Conservation (phyloP, 805 yeast genomes). For the Candida takata region DNA sequence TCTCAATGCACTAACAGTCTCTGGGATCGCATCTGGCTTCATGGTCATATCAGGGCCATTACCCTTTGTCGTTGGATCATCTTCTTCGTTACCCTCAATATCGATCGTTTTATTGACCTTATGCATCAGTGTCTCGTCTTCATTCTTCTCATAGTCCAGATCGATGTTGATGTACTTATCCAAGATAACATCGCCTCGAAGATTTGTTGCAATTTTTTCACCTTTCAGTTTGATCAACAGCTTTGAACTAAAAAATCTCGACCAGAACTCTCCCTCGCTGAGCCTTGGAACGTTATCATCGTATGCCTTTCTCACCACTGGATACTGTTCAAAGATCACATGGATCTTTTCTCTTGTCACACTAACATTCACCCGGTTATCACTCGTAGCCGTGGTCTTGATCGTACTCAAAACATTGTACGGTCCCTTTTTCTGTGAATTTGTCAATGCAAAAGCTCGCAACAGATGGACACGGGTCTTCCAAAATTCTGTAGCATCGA, state of each 20-base stretch:
- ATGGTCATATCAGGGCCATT: constrained; percentile 86
- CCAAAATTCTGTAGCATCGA: constrained; percentile 86
- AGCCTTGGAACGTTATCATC: constrained; percentile 86
- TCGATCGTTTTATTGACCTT: constrained; percentile 69
- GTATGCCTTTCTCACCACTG: constrained; percentile 83
- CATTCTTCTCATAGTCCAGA: constrained; percentile 45
- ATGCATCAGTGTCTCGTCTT: constrained; percentile 34
- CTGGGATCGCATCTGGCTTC: constrained; percentile 54
- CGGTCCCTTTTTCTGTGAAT: constrained; percentile 83
- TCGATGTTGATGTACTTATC: constrained; percentile 77
- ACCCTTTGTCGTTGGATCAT: constrained; percentile 61
- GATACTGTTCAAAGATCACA: constrained; percentile 88
- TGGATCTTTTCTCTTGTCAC: constrained; percentile 86
- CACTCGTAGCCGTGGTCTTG: constrained; percentile 87
- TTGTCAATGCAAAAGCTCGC: constrained; percentile 79
- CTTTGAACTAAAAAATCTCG: constrained; percentile 86
- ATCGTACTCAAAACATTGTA: constrained; percentile 91
- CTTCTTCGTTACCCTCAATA: constrained; percentile 72
- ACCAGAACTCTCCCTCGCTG: constrained; percentile 92
- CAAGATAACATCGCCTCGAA: constrained; percentile 75
- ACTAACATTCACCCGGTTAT: constrained; percentile 88
- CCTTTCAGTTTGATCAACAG: constrained; percentile 85
- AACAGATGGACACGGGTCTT: constrained; percentile 68
- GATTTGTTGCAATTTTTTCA: constrained; percentile 67
- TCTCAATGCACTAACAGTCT: constrained; percentile 67